Base-by-base conservation (phyloP, 345 rosid species). In the Aethionema arabicum region DNA sequence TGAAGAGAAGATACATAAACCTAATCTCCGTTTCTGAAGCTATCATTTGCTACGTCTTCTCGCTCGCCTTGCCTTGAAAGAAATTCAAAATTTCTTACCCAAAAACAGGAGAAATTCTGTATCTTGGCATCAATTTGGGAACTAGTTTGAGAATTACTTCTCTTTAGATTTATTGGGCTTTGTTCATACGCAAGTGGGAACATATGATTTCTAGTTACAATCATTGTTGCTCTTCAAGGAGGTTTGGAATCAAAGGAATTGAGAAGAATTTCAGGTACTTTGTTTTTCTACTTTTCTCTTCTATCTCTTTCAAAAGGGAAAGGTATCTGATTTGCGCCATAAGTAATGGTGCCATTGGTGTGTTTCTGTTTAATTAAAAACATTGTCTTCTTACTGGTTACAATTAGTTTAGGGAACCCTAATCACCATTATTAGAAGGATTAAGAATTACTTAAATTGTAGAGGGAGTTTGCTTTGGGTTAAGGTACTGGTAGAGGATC, bases 11-110 rank as follows among this genome's bases (percentile, higher is more conserved):
- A 51, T 45, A 68, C 53, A 50, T 6, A 11, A 41, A 2, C 61
- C 30, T 68, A 10, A 41, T 37, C 55, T 59, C 72, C 36, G 13
- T 44, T 43, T 47, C 64, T 59, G 8, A 35, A 60, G 35, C 54
- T 48, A 38, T 67, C 32, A 42, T 59, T 59, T 67, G 60, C 66
- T 56, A 40, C 8, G 52, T 61, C 67, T 56, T 51, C 54, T 51
- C 69, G 44, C 46, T 75, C 50, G 69, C 72, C 72, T 79, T 67
- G 59, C 33, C 51, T 82, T 64, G 15, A 57, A 77, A 79, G 77
- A 78, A 69, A 70, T 72, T 59, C 52, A 78, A 63, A 54, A 16
- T 40, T 13, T 29, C 46, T 52, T 59, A 73, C 69, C 69, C 72
- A 66, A 63, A 59, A 32, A 21, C 27, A 2, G 58, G 69, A 63